Evolutionary conservation across 805 yeast species (phyloP).

Genomic region (Spencermartinsiella europaea): DNA sequence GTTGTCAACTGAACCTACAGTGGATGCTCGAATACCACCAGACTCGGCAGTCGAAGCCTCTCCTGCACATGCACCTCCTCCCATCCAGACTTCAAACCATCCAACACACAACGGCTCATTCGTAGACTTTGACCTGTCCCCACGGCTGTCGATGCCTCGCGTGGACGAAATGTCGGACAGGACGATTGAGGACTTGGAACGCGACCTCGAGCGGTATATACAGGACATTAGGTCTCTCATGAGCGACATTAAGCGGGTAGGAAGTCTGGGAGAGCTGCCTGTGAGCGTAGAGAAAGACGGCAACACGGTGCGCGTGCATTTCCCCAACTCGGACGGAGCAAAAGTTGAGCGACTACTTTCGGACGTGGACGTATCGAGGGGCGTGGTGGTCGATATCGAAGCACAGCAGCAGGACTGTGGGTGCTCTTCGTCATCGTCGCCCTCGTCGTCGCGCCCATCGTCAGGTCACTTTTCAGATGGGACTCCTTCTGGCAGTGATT

Average conservation of each 20-base stretch:
- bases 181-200: conserved; percentile 36
- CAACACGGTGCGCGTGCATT: conserved; percentile 49
- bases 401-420: neutral
- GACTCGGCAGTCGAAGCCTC: neutral
- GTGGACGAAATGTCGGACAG: conserved; percentile 41
- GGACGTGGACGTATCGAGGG: conserved; percentile 57
- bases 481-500: conserved; percentile 6
- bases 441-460: neutral
- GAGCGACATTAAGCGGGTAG: conserved; percentile 42
- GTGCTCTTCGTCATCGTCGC: conserved; percentile 1
- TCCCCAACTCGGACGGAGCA: conserved; percentile 62
- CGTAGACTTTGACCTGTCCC: conserved; percentile 52
- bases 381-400: conserved; percentile 38
- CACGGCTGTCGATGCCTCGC: conserved; percentile 38
- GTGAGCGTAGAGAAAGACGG: conserved; percentile 40
- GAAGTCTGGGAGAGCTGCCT: conserved; percentile 60
- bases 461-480: too few species aligned
- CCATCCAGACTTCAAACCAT: neutral
- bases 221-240: conserved; percentile 37
- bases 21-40: neutral
- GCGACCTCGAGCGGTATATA: conserved; percentile 29
- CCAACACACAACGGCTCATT: conserved; percentile 27
- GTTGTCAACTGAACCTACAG: neutral
- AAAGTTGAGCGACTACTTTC: conserved; percentile 52
- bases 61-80: neutral